phyloP scores from a whole-genome alignment of 2,329 filamentous ascomycete genomes.

The Venturia nashicola region DNA sequence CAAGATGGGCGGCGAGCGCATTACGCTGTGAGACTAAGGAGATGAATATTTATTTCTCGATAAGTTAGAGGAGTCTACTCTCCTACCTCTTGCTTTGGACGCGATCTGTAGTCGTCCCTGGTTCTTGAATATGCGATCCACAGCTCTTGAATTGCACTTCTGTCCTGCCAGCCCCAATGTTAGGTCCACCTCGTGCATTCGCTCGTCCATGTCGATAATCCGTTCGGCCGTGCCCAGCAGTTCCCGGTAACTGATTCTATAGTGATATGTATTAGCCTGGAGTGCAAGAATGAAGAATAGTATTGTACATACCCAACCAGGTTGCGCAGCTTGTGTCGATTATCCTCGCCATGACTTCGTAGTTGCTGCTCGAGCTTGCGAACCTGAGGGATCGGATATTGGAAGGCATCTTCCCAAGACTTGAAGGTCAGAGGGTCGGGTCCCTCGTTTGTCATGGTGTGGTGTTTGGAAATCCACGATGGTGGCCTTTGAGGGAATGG shows the following conservation, averaged over 20 bases:
- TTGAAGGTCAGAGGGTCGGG: conserved; percentile 44
- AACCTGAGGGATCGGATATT: conserved; percentile 50
- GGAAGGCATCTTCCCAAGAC: conserved; percentile 56
- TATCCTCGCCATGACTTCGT: conserved; percentile 47
- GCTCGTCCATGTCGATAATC: conserved; percentile 78
- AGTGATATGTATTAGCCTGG: neutral
- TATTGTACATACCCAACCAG: conserved; percentile 45
- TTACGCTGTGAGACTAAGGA: conserved; percentile 12
- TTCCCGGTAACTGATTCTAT: conserved; percentile 64
- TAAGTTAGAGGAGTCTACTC: no score
- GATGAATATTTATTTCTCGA: neutral
- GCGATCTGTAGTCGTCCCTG: conserved; percentile 39
- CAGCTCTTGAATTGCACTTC: conserved; percentile 59
- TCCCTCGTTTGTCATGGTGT: conserved; percentile 39
- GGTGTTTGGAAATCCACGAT: neutral
- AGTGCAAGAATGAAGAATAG: neutral
- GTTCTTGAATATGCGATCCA: conserved; percentile 52
- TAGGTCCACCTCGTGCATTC: conserved; percentile 63
- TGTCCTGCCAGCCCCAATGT: conserved; percentile 61
- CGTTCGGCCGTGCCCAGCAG: conserved; percentile 83
- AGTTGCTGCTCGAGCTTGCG: conserved; percentile 53
- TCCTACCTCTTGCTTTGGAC: neutral
- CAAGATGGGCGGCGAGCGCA: conserved; percentile 42
- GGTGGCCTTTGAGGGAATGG: neutral
- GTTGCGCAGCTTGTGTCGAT: conserved; percentile 52